Base-by-base conservation (phyloP, 768 basidiomycete genomes). In the Lactifluus subvellereus region DNA sequence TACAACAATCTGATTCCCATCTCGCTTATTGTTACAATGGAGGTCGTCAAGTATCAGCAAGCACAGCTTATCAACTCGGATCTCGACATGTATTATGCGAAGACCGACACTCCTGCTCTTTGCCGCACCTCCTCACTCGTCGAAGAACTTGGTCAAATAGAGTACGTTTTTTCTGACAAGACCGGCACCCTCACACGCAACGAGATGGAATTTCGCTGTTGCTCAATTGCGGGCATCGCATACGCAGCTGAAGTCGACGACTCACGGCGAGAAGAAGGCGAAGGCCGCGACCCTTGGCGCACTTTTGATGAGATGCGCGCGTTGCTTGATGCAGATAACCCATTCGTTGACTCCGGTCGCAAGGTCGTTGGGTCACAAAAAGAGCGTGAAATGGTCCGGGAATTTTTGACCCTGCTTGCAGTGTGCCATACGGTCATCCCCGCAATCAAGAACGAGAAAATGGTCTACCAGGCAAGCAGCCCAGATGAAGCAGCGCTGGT, bases 1-100 rank as follows among this genome's bases (percentile, higher is more conserved):
- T 98, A 98, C 80, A 98, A 98, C 79, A 99, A 98, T 77, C 82
- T 99, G 69, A 98, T 99, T 64, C 96, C 96, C 4, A 99, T 99
- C 70, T 98, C 96, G 60, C 86, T 99, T 68, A 96, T 98, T 69
- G 97, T 99, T 69, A 98, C 97, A 4, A 98, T 98, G 89, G 97
- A 99, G 78, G 90, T 98, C 38, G 97, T 99, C 77, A 98, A 98
- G 74, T 98, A 89, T 71, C 94, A 97, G 73, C 97, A 98, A 77
- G 95, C 97, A 1, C 89, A 91, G 40, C 82, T 98, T 57, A 99
- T 99, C 80, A 99, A 98, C 74, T 94, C 84, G 30, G 97, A 96
- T 74, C 84, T 96, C 55, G 97, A 99, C 77, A 98, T 99, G 96
- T 99, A 99, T 76, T 89, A 98, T 73, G 85, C 88, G 11, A 85